Evolutionary conservation across 768 basidiomycete species (phyloP).

Genomic region (Amanita thiersii): DNA sequence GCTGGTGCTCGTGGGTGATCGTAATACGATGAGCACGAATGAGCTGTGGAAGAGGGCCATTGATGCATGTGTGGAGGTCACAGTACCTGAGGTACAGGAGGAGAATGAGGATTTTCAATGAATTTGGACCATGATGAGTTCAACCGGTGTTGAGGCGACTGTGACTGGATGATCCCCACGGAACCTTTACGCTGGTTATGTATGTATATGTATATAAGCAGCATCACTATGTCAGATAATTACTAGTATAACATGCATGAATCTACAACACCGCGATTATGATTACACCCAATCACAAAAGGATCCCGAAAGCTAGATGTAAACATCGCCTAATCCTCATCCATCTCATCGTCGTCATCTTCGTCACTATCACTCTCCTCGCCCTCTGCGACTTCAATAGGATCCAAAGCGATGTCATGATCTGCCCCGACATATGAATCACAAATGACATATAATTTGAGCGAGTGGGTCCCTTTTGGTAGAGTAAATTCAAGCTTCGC

Average conservation of each 20-base stretch:
- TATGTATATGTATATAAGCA: too few species aligned
- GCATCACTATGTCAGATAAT: too few species aligned
- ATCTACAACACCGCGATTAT: too few species aligned
- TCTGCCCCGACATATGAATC: slow-evolving; percentile 91
- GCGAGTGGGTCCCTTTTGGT: slow-evolving; percentile 71
- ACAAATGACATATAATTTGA: slow-evolving; percentile 89
- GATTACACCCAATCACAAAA: too few species aligned
- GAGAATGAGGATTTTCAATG: background rate
- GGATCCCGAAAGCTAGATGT: too few species aligned
- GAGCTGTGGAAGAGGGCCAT: slow-evolving; percentile 7
- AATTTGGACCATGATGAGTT: too few species aligned
- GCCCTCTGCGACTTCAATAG: slow-evolving; percentile 84
- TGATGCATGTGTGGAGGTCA: slow-evolving; percentile 4
- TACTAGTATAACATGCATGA: too few species aligned
- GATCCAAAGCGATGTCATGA: slow-evolving; percentile 79
- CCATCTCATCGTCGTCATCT: slow-evolving; percentile 46
- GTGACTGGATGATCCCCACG: too few species aligned
- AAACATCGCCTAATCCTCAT: slow-evolving; percentile 54
- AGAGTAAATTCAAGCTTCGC: slow-evolving; percentile 88
- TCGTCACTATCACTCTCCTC: slow-evolving; percentile 83
- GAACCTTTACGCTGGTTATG: too few species aligned
- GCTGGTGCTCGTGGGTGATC: slow-evolving; percentile 5
- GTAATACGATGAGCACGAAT: slow-evolving; percentile 7
- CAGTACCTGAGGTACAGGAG: background rate
- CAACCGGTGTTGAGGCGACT: too few species aligned